Evolutionary conservation across 1,284 basidiomycete species (phyloP).

Genomic region (Trametes sp.): DNA sequence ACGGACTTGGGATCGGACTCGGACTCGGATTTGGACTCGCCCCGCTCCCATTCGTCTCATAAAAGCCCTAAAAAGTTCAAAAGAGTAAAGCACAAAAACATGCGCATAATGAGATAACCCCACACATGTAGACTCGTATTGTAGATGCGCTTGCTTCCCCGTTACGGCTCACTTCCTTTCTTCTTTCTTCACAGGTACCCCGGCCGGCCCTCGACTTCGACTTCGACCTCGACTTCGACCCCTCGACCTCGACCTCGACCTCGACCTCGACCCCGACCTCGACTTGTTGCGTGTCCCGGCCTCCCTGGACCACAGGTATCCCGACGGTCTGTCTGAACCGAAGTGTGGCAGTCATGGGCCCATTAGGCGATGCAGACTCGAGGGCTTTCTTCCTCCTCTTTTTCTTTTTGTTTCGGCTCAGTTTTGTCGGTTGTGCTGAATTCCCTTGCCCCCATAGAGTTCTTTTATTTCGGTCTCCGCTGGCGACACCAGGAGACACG

Average conservation of each 20-base stretch:
- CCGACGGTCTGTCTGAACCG: not conserved
- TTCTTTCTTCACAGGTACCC: too few species aligned
- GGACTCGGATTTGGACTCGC: not conserved
- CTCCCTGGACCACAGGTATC: not conserved
- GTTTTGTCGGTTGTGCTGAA: not conserved
- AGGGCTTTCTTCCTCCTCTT: not conserved
- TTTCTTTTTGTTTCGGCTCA: not conserved
- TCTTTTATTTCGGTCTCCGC: too few species aligned
- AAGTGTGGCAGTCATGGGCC: not conserved
- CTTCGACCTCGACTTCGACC: too few species aligned
- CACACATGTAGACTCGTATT: not conserved
- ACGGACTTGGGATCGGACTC: too few species aligned
- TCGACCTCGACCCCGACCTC: not conserved
- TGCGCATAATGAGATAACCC: not conserved
- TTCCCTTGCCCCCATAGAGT: not conserved
- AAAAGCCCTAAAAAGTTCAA: not conserved
- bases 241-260: too few species aligned
- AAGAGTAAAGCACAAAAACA: not conserved
- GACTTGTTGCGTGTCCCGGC: not conserved
- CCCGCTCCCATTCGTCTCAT: not conserved
- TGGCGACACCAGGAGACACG: not conserved
- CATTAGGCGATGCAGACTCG: not conserved
- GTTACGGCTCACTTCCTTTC: not conserved
- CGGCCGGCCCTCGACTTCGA: not conserved
- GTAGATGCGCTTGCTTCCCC: not conserved